Conservation (phyloP, 176 grass and related monocot species). For the Bromus sterilis region DNA sequence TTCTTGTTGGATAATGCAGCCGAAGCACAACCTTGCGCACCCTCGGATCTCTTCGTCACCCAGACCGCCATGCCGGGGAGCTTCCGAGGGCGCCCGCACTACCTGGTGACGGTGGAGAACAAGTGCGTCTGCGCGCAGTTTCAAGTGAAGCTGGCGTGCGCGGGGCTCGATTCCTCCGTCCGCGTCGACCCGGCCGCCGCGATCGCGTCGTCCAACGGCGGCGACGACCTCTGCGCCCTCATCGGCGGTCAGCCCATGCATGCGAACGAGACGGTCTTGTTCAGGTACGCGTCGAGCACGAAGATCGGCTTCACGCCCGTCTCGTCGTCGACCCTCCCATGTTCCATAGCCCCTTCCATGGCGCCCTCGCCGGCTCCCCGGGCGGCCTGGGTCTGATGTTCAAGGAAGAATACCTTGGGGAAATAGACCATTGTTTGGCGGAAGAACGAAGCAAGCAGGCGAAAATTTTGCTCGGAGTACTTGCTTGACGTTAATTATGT, state of each 20-base stretch:
- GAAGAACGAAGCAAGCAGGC: too few relatives aligned
- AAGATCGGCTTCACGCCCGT: background rate
- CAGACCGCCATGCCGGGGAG: background rate
- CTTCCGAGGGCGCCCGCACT: background rate
- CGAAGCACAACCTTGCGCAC: background rate
- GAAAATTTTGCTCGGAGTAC: too few relatives aligned
- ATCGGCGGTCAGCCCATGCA: background rate
- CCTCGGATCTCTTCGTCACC: background rate
- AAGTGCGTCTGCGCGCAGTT: background rate
- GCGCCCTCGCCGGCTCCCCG: background rate
- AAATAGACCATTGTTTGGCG: too few relatives aligned
- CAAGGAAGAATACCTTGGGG: too few relatives aligned
- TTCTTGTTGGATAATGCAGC: background rate
- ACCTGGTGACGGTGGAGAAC: background rate
- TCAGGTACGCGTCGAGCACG: background rate
- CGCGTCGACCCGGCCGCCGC: background rate
- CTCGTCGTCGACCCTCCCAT: background rate
- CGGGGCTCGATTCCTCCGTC: background rate
- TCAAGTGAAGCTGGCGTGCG: background rate
- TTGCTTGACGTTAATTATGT: too few relatives aligned
- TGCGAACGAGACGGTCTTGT: background rate
- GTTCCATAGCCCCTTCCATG: background rate
- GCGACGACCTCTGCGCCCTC: background rate
- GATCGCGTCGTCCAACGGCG: background rate
- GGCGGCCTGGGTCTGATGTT: background rate